Conservation (phyloP, 805 yeast genomes). For the Wickerhamomyces subpelliculosus region DNA sequence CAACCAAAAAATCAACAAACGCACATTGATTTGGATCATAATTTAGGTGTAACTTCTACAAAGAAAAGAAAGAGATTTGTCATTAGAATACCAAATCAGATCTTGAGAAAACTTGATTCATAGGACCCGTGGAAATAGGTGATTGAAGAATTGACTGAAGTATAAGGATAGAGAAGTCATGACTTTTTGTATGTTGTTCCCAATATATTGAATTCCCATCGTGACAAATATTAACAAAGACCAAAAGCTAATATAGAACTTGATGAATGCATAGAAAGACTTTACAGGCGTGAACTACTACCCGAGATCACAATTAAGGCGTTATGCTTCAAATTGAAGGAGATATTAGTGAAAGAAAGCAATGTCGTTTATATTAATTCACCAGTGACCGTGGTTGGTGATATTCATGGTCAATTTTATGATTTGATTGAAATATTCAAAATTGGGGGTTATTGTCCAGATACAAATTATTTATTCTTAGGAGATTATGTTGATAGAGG, state of each 20-base stretch:
- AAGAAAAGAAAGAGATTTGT: too few species aligned
- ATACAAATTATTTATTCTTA: constrained; percentile 84
- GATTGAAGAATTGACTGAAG: too few species aligned
- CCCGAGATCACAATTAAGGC: constrained; percentile 68
- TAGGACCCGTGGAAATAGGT: too few species aligned
- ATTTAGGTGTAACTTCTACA: too few species aligned
- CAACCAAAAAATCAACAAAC: too few species aligned
- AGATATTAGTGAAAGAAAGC: constrained; percentile 69
- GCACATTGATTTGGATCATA: too few species aligned
- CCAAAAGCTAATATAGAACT: constrained; percentile 35
- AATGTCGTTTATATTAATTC: constrained; percentile 79
- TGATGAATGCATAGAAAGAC: constrained; percentile 63
- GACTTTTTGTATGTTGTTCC: background rate
- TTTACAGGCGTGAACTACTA: constrained; percentile 56
- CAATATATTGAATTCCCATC: too few species aligned
- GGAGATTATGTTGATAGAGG: constrained; percentile 98
- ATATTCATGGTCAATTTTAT: constrained; percentile 95
- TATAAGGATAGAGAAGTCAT: background rate
- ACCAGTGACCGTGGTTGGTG: constrained; percentile 95
- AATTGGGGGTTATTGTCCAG: constrained; percentile 91
- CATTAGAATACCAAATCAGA: too few species aligned
- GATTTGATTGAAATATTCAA: constrained; percentile 88
- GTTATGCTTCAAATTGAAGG: constrained; percentile 75
- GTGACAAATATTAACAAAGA: too few species aligned
- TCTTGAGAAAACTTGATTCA: too few species aligned